Conservation (phyloP, 2,329 filamentous ascomycete genomes). For the Acrocalymma vagum region DNA sequence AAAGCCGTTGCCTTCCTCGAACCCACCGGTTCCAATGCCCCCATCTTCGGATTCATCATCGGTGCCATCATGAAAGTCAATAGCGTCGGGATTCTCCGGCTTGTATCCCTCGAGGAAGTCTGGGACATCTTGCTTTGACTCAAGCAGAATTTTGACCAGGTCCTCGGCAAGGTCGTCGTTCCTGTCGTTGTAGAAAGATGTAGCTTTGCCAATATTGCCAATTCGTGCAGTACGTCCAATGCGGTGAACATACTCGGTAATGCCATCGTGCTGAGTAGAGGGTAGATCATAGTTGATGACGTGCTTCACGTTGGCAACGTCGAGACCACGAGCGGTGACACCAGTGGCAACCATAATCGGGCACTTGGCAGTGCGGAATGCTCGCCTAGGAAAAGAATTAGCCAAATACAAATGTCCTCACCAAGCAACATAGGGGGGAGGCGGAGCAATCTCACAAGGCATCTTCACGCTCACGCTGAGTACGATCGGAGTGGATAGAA, state of each 20-base stretch:
- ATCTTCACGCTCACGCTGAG: slow-evolving; percentile 90
- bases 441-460: slow-evolving; percentile 68
- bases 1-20: slow-evolving; percentile 17
- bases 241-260: slow-evolving; percentile 91
- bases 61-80: slow-evolving; percentile 63
- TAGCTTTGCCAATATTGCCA: slow-evolving; percentile 84
- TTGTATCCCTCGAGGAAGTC: slow-evolving; percentile 77
- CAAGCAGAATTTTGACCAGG: slow-evolving; percentile 82
- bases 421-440: not conserved
- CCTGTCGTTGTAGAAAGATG: slow-evolving; percentile 84
- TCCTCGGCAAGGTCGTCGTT: slow-evolving; percentile 77
- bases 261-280: slow-evolving; percentile 77
- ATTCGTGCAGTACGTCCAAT: slow-evolving; percentile 97
- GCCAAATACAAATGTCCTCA: not conserved
- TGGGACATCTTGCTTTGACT: slow-evolving; percentile 80
- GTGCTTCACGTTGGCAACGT: slow-evolving; percentile 85
- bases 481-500: slow-evolving; percentile 87
- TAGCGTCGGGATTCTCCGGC: slow-evolving; percentile 62
- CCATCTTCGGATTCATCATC: slow-evolving; percentile 44
- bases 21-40: slow-evolving; percentile 16
- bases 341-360: slow-evolving; percentile 89
- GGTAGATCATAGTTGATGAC: slow-evolving; percentile 96
- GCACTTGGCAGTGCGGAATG: slow-evolving; percentile 77
- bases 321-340: slow-evolving; percentile 86
- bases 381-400: slow-evolving; percentile 59